Percentiles rank a stretch among this genome's conserved stretches.
Evolutionary conservation across 1,284 basidiomycete genomes (phyloP).

Genomic region (Pisolithus thermaeus): DNA sequence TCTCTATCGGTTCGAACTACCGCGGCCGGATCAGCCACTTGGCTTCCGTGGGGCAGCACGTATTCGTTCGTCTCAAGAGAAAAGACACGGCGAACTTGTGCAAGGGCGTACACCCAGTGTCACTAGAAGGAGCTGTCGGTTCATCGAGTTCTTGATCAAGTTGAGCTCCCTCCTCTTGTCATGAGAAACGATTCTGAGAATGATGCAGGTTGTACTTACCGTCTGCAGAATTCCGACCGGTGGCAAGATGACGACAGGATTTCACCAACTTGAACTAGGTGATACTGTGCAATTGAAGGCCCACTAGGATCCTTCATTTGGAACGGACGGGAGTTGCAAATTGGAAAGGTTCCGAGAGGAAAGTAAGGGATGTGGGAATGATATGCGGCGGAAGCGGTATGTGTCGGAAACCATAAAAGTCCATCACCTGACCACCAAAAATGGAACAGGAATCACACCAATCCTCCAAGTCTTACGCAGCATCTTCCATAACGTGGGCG

Average conservation of each 20-base stretch:
- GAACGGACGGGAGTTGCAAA: constrained; percentile 34
- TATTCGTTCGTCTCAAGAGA: constrained; percentile 45
- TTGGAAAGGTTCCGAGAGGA: constrained; percentile 35
- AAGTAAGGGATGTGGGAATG: constrained; percentile 46
- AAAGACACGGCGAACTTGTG: constrained; percentile 43
- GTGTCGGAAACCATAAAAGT: constrained; percentile 3
- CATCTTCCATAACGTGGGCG: constrained; percentile 39
- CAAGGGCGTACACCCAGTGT: constrained; percentile 68
- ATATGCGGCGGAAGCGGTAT: constrained; percentile 54
- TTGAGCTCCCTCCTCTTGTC: constrained; percentile 11
- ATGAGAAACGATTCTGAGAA: constrained; percentile 1
- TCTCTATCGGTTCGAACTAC: constrained; percentile 51
- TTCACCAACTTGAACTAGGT: constrained; percentile 46
- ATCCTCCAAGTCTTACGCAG: constrained; percentile 51
- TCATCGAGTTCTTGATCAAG: constrained; percentile 56
- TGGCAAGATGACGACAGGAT: constrained; percentile 53
- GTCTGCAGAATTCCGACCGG: constrained; percentile 34
- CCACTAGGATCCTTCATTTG: constrained; percentile 59
- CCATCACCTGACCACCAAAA: background rate
- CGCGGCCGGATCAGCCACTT: constrained; percentile 37
- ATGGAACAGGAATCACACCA: constrained; percentile 48
- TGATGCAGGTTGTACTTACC: constrained; percentile 41
- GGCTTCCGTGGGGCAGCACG: constrained; percentile 63
- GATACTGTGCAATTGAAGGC: constrained; percentile 56
- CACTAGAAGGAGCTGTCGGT: constrained; percentile 39